phyloP scores from a whole-genome alignment of 495 filamentous ascomycete genomes.

The Penicillium lagena region DNA sequence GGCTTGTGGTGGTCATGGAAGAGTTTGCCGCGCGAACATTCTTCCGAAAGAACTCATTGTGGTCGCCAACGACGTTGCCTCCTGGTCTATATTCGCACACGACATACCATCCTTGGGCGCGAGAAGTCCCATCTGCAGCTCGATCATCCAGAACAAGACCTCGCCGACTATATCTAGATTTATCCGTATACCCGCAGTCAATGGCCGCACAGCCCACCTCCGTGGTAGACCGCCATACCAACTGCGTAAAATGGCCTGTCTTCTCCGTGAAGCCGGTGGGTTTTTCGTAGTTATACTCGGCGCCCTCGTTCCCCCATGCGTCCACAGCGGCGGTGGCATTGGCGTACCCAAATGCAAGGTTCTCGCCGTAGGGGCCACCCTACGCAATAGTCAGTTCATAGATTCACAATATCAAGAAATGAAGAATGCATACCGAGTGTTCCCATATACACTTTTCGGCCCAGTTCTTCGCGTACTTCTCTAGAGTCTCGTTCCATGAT shows the following conservation, averaged over 20 bases:
- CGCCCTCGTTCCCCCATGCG: conserved; percentile 61
- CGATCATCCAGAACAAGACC: conserved; percentile 1
- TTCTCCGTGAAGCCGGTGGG: conserved; percentile 50
- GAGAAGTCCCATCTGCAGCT: conserved; percentile 4
- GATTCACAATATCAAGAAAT: too few relatives aligned
- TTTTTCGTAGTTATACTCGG: conserved; percentile 49
- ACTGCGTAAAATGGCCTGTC: conserved; percentile 82
- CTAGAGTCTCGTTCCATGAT: conserved; percentile 60
- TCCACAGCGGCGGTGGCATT: conserved; percentile 54
- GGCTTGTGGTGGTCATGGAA: not conserved
- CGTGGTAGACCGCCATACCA: conserved; percentile 71
- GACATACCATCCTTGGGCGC: conserved; percentile 60
- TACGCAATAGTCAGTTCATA: conserved; percentile 12
- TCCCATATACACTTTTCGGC: conserved; percentile 49
- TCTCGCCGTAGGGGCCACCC: conserved; percentile 69
- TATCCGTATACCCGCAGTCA: conserved; percentile 43
- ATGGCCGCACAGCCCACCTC: conserved; percentile 62
- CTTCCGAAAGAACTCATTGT: conserved; percentile 34
- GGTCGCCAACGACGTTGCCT: conserved; percentile 66
- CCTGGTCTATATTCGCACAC: conserved; percentile 75
- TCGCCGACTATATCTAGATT: not conserved
- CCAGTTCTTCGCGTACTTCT: conserved; percentile 47
- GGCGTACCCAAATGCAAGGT: conserved; percentile 63
- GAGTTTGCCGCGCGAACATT: conserved; percentile 22
- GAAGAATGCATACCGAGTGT: conserved; percentile 47